phyloP scores from a whole-genome alignment of 2,329 filamentous ascomycete genomes.

The Dendryphion nanum region DNA sequence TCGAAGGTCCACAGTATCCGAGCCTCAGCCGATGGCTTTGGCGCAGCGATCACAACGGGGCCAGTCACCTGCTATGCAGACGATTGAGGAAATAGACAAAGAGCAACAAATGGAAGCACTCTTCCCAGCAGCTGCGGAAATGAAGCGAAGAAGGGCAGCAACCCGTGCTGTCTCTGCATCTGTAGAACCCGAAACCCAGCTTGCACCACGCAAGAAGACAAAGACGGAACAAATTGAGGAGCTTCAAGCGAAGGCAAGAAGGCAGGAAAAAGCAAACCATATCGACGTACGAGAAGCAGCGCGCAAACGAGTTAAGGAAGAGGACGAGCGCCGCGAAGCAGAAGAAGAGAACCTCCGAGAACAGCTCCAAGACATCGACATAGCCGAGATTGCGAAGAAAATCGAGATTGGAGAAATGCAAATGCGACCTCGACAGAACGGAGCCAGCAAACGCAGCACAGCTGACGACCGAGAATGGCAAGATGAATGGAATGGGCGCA shows the following conservation, averaged over 20 bases:
- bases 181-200: conserved; percentile 41
- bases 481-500: conserved; percentile 85
- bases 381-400: conserved; percentile 70
- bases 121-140: conserved; percentile 71
- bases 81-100: conserved; percentile 37
- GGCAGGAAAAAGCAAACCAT: conserved; percentile 48
- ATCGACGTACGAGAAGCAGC: conserved; percentile 59
- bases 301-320: conserved; percentile 50
- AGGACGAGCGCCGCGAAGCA: conserved; percentile 52
- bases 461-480: conserved; percentile 70
- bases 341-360: conserved; percentile 64
- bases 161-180: conserved; percentile 27
- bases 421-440: conserved; percentile 47
- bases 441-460: conserved; percentile 27
- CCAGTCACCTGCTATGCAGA: conserved; percentile 37
- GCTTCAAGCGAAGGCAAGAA: conserved; percentile 18
- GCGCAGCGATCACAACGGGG: conserved; percentile 13
- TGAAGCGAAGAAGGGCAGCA: conserved; percentile 68
- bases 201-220: conserved; percentile 13
- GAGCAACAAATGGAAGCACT: conserved; percentile 66
- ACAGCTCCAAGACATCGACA: conserved; percentile 63
- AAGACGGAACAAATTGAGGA: conserved; percentile 43
- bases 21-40: neutral
- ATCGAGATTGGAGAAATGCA: conserved; percentile 77
- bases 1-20: neutral